Evolutionary conservation across 805 yeast species (phyloP).

Genomic region (Metschnikowia drakensbergensis): DNA sequence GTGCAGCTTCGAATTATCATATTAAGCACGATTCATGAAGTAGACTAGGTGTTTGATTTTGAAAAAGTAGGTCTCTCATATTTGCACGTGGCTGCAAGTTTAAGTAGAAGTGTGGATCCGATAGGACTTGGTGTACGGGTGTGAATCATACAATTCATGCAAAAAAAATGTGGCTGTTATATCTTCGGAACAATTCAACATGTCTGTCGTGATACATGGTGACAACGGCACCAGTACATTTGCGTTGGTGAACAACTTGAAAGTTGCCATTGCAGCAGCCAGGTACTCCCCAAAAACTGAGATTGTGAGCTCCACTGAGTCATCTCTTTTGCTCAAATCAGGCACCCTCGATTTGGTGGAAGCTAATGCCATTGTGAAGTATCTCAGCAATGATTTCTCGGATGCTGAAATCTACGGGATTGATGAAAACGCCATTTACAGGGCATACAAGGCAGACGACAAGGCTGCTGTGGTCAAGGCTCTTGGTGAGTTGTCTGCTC

Average conservation of each 20-base stretch:
- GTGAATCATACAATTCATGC: not conserved
- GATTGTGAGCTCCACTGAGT: constrained; percentile 22
- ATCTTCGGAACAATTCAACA: not conserved
- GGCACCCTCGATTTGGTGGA: constrained; percentile 50
- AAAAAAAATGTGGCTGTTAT: not conserved
- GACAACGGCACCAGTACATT: constrained; percentile 17
- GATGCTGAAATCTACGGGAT: constrained; percentile 29
- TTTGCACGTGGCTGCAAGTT: too few species aligned
- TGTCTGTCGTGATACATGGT: constrained; percentile 16
- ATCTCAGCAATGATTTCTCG: constrained; percentile 49
- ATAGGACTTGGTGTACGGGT: constrained; percentile 8
- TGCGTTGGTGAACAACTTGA: constrained; percentile 25
- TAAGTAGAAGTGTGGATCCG: not conserved
- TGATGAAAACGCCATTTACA: constrained; percentile 45
- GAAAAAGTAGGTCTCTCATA: not conserved
- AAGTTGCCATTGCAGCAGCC: constrained; percentile 23
- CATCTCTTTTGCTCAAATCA: constrained; percentile 29
- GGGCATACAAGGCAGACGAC: constrained; percentile 35
- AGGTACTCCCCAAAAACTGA: constrained; percentile 14
- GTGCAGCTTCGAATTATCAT: too few species aligned
- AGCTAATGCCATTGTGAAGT: constrained; percentile 68
- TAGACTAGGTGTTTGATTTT: not conserved
- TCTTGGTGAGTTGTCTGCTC: constrained; percentile 11
- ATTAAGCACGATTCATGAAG: too few species aligned
- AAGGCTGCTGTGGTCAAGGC: constrained; percentile 21